A percentile compares a stretch with the other conserved stretches of the same genome.
Conservation (phyloP, 2,329 filamentous ascomycete genomes). For the Piedraia hortae region DNA sequence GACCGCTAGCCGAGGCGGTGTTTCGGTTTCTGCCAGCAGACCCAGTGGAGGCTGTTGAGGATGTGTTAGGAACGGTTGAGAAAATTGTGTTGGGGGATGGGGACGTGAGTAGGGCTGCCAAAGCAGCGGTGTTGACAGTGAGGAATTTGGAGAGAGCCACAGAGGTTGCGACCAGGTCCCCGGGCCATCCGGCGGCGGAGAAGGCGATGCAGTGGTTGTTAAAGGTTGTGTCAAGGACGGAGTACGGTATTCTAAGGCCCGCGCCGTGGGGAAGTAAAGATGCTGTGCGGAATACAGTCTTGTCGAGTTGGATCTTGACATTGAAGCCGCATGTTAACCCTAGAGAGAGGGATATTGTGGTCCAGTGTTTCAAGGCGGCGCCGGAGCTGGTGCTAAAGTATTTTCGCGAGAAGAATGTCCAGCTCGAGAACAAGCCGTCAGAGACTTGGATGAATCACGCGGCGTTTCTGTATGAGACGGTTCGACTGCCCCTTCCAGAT, state of each 20-base stretch:
- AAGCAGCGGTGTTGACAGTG: conserved; percentile 21
- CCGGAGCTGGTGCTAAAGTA: conserved; percentile 77
- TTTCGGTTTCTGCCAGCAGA: conserved; percentile 57
- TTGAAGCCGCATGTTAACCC: conserved; percentile 61
- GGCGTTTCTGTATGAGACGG: conserved; percentile 57
- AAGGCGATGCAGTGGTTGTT: conserved; percentile 50
- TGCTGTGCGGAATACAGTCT: conserved; percentile 49
- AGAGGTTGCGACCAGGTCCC: conserved; percentile 28
- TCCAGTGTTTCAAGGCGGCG: conserved; percentile 51
- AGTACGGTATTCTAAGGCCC: conserved; percentile 46
- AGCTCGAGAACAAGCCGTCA: conserved; percentile 73
- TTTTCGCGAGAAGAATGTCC: conserved; percentile 56
- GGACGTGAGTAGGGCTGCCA: conserved; percentile 42
- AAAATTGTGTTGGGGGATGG: conserved; percentile 46
- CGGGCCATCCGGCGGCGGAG: conserved; percentile 30
- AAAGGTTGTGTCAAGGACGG: conserved; percentile 43
- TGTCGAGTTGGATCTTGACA: conserved; percentile 52
- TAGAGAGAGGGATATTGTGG: conserved; percentile 54
- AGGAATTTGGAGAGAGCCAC: conserved; percentile 16
- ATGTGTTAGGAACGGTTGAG: conserved; percentile 45
- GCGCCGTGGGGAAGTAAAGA: conserved; percentile 40
- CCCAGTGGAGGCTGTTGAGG: conserved; percentile 42
- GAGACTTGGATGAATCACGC: conserved; percentile 90
- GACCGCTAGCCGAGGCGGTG: conserved; percentile 37
- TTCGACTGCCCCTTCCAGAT: conserved; percentile 44